Conservation (phyloP, 148 eudicot species). For the Talinum fruticosum region DNA sequence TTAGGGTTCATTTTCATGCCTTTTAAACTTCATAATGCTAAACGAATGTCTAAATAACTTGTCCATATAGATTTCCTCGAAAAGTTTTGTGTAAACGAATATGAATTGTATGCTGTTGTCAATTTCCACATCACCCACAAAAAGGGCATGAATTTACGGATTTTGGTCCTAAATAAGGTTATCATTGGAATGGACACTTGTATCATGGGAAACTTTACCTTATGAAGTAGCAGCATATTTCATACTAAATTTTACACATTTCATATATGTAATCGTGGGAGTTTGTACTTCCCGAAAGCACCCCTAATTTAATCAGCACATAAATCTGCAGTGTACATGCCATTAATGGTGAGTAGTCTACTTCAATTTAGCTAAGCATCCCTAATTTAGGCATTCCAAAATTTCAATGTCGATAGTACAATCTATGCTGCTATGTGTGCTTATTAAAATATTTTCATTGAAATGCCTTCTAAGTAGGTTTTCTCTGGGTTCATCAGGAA, state of each 20-base stretch:
- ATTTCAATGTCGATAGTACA: not conserved
- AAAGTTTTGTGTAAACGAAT: no score
- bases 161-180: not conserved
- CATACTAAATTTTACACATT: not conserved
- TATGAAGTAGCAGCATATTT: not conserved
- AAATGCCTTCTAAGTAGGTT: not conserved
- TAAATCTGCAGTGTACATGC: not conserved
- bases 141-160: no score
- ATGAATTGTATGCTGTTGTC: no score
- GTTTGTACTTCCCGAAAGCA: no score
- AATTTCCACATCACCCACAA: no score
- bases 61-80: no score
- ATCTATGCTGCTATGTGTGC: not conserved
- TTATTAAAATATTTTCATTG: not conserved
- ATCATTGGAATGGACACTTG: not conserved
- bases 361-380: not conserved
- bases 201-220: not conserved
- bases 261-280: no score
- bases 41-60: no score
- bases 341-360: not conserved
- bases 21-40: no score
- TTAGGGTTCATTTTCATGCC: not conserved
- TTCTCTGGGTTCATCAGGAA: not conserved
- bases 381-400: not conserved
- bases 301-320: no score